These are phyloP conservation scores for Naematelia encephala DNA, from an alignment of 768 basidiomycete genomes.

Conservation along the genomic window DNA sequence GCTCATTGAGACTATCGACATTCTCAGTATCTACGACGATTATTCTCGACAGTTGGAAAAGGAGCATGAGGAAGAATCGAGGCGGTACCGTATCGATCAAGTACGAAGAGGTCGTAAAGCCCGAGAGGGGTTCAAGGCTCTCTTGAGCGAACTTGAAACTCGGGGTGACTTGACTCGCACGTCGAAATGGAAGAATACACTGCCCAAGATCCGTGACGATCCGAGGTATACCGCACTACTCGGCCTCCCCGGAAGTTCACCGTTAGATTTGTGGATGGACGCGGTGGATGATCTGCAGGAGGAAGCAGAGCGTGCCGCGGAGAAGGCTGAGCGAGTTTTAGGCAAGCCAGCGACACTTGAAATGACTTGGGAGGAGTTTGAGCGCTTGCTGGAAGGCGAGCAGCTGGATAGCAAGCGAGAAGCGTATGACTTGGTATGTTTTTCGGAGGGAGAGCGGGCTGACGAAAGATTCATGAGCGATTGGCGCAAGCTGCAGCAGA, in stretches of 20 bases:
- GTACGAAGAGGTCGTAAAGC: slow-evolving; percentile 81
- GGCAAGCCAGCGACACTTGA: slow-evolving; percentile 32
- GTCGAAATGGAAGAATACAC: slow-evolving; percentile 87
- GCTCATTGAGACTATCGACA: slow-evolving; percentile 82
- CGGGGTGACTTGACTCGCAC: slow-evolving; percentile 69
- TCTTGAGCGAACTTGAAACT: slow-evolving; percentile 68
- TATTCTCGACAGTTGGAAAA: slow-evolving; percentile 84
- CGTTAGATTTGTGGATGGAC: slow-evolving; percentile 96
- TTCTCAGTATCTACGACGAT: slow-evolving; percentile 89
- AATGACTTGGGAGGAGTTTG: slow-evolving; percentile 45
- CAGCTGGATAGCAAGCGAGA: slow-evolving; percentile 57
- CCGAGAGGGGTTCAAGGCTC: slow-evolving; percentile 79
- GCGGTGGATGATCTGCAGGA: slow-evolving; percentile 81
- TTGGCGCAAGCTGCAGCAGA: slow-evolving; percentile 74
- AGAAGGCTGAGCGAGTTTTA: slow-evolving; percentile 56
- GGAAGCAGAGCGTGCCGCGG: slow-evolving; percentile 72
- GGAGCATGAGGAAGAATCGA: slow-evolving; percentile 83
- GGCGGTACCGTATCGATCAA: slow-evolving; percentile 75
- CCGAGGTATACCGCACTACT: slow-evolving; percentile 81
- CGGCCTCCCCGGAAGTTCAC: slow-evolving; percentile 89
- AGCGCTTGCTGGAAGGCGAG: slow-evolving; percentile 35
- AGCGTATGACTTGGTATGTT: slow-evolving; percentile 49
- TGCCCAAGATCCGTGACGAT: slow-evolving; percentile 71
- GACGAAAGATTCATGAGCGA: slow-evolving; percentile 64
- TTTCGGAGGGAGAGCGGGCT: not conserved